phyloP scores from a whole-genome alignment of 345 rosid species.

The Zanthoxylum bungeanum region DNA sequence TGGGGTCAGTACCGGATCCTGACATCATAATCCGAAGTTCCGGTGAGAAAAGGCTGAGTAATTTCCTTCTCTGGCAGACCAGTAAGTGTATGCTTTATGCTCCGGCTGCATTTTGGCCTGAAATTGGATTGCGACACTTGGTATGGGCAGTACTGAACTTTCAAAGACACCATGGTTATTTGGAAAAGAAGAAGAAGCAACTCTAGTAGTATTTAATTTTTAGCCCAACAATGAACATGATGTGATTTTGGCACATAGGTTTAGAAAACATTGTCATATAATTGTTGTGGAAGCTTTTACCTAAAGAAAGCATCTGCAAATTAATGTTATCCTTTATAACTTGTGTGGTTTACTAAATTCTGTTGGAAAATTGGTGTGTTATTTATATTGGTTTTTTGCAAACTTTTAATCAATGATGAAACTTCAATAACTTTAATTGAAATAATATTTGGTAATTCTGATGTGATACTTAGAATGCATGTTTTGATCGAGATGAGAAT shows the following conservation, averaged over 20 bases:
- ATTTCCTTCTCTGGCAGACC: constrained; percentile 64
- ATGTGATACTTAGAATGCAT: too few species aligned
- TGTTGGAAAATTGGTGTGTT: too few species aligned
- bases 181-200: constrained; percentile 51
- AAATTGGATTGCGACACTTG: constrained; percentile 57
- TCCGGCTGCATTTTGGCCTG: constrained; percentile 65
- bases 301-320: neutral
- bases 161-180: constrained; percentile 43
- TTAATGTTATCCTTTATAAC: neutral
- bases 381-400: too few species aligned
- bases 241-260: too few species aligned
- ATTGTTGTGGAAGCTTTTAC: neutral
- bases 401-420: too few species aligned
- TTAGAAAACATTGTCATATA: neutral
- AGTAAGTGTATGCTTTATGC: constrained; percentile 38
- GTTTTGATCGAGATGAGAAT: too few species aligned
- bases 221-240: neutral
- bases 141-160: constrained; percentile 54
- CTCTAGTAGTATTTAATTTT: neutral
- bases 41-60: constrained; percentile 65
- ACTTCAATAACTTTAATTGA: too few species aligned
- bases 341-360: neutral
- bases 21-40: constrained; percentile 64
- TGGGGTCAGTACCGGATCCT: constrained; percentile 59
- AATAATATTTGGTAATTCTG: too few species aligned